Conservation (phyloP, 2,329 filamentous ascomycete species). For the Lachnellula subtilissima region DNA sequence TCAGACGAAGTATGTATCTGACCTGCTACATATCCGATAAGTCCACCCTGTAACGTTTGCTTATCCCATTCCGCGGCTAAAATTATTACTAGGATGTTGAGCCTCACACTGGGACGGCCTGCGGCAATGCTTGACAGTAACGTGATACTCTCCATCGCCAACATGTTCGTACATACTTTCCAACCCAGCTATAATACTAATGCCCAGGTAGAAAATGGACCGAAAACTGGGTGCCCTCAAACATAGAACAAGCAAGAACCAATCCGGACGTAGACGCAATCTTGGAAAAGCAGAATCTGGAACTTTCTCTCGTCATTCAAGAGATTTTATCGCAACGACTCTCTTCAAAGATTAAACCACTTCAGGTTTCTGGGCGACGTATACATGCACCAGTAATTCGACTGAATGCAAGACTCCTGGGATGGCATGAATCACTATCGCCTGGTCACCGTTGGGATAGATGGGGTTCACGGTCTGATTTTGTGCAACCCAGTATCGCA, state of each 20-base stretch:
- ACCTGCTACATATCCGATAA: conserved; percentile 17
- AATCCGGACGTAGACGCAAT: no score
- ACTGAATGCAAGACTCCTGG: conserved; percentile 8
- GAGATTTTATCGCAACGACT: not conserved
- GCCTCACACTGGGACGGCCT: conserved; percentile 4
- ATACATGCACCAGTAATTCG: conserved; percentile 4
- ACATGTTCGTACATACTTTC: not conserved
- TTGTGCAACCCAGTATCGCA: conserved; percentile 7
- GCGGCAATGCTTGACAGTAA: not conserved
- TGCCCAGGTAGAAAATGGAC: no score
- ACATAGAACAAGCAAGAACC: no score
- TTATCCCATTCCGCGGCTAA: not conserved
- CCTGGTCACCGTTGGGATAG: conserved; percentile 8
- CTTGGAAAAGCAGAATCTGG: no score
- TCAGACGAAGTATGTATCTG: conserved; percentile 9
- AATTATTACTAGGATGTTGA: conserved; percentile 4
- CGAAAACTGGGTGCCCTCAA: no score
- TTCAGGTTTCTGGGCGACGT: not conserved
- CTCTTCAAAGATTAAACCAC: not conserved
- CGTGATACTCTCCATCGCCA: not conserved
- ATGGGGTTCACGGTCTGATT: conserved; percentile 9
- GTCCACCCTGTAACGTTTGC: conserved; percentile 1
- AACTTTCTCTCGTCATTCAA: no score
- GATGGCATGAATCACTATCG: conserved; percentile 8
- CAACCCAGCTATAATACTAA: no score